Base-by-base conservation (phyloP, 805 yeast species). In the Candida boleticola region DNA sequence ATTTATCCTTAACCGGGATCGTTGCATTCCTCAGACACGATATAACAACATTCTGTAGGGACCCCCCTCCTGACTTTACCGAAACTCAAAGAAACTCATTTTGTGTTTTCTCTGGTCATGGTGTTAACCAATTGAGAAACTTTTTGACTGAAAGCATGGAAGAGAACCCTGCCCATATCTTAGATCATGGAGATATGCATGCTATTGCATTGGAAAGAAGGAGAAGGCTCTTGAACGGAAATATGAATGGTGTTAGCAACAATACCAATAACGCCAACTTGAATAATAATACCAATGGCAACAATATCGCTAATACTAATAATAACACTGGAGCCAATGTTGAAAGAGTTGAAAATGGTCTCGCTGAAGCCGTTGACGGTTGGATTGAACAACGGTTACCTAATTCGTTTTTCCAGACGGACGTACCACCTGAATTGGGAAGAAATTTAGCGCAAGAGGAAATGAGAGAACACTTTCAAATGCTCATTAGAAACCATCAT, bases 71-170 rank as follows among this genome's bases (percentile, higher is more conserved):
- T 10, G 97, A 89, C 53, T 90, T 93, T 60, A 89, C 83, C 40
- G 87, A 83, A 42, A 84, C 84, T 54, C 99, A 93, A 61, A 83
- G 83, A 49, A 76, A 82, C 18, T 74, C 86, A 37, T 92, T 93
- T 57, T 92, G 98, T 66, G 99, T 92, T 10, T 93, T 89, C 58
- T 83, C 92, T 26, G 98, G 98, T 1, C 79, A 78, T 45, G 97
- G 97, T 6, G 96, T 93, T 14, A 77, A 72, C 37, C 79, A 80
- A 45, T 71, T 92, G 48, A 77, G 97, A 48, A 80, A 78, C 31
- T 83, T 85, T 58, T 72, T 92, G 36, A 81, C 75, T 54, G 63
- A 60, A 50, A 53, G 60, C 9, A 65, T 66, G 68, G 68, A 64
- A 42, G 68, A 62, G 39, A 44, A 65, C 27, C 41, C 32, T 5